phyloP scores from a whole-genome alignment of 2,329 filamentous ascomycete genomes.

The Calonectria leucothoes region DNA sequence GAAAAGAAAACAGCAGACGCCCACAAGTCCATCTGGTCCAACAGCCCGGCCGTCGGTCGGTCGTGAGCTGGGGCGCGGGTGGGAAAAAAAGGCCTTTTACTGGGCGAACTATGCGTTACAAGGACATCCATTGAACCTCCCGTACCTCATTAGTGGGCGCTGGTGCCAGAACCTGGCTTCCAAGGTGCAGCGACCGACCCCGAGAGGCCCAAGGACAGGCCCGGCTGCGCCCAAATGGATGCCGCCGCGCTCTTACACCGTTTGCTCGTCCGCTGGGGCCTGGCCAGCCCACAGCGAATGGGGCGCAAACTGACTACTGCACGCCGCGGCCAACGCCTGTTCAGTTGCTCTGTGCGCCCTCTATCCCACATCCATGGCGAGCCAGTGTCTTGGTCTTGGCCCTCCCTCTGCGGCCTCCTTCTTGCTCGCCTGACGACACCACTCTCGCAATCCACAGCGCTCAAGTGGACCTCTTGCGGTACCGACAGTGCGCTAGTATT shows the following conservation, averaged over 20 bases:
- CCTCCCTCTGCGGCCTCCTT: neutral
- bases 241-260: slow-evolving; percentile 31
- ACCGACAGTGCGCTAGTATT: slow-evolving; percentile 3
- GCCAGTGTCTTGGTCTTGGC: slow-evolving; percentile 1
- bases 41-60: slow-evolving; percentile 4
- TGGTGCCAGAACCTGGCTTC: slow-evolving; percentile 34
- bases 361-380: neutral
- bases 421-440: slow-evolving; percentile 20
- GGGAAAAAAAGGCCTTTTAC: slow-evolving; percentile 14
- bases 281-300: neutral
- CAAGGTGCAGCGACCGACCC: slow-evolving; percentile 24
- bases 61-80: slow-evolving; percentile 19
- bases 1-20: slow-evolving; percentile 10
- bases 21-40: slow-evolving; percentile 4
- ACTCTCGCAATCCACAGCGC: slow-evolving; percentile 4
- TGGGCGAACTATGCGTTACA: slow-evolving; percentile 11
- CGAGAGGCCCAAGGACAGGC: slow-evolving; percentile 33
- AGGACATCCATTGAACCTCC: neutral
- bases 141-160: slow-evolving; percentile 18
- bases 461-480: slow-evolving; percentile 4
- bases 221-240: slow-evolving; percentile 26
- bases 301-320: slow-evolving; percentile 9
- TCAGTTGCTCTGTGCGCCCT: neutral
- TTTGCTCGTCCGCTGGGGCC: neutral
- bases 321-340: neutral